Evolutionary conservation across 2,329 filamentous ascomycete genomes (phyloP), one percentile per base, ranked within the genome.

Genomic region (Metarhizium brunneum): DNA sequence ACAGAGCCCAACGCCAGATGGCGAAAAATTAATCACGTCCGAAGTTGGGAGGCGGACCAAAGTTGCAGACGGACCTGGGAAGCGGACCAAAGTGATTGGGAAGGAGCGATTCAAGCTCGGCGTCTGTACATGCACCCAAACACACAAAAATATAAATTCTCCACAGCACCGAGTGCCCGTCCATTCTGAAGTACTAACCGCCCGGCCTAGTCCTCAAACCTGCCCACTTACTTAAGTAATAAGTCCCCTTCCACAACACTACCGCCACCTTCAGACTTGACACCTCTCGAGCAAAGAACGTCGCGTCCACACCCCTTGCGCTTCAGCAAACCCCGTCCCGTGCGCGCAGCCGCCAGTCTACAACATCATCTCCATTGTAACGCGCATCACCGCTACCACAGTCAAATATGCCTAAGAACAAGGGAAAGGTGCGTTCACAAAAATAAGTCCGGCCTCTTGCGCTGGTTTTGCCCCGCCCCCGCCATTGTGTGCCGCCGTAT

Each of bases 351-450:
- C 36, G 25, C 25, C 49, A 48, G 11, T 18, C 47, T 25, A 50
- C 25, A 50, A 16, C 10, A 48, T n/a, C 8, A 20, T n/a, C 18
- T 6, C n/a, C 47, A 32, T 18, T 18, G 43, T 14, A 40, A 50
- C n/a, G 47, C 53, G 6, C 25, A 43, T 50, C 36, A 10, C 30
- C 53, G 30, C 25, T 18, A 43, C 54, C 47, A 45, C 18, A 13
- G 29, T 47, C 40, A 53, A 85, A 76, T 60, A 96, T 96, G 92
- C 92, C 92, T 70, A 96, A 96, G 90, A 96, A 96, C 76, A 96
- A 96, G 86, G 92, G 92, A 92, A 96, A 96, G 80, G 91, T 95
- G 80, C 71, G 82, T 55, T 8, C 14, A 29, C 14, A 25, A 18
- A 35, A 25, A 18, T 20, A 35, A 29, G 11, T 29, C 10, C 30